Evolutionary conservation across 345 rosid genomes (phyloP), one percentile per base, ranked within the genome.

Genomic region (Eucalyptus regnans): DNA sequence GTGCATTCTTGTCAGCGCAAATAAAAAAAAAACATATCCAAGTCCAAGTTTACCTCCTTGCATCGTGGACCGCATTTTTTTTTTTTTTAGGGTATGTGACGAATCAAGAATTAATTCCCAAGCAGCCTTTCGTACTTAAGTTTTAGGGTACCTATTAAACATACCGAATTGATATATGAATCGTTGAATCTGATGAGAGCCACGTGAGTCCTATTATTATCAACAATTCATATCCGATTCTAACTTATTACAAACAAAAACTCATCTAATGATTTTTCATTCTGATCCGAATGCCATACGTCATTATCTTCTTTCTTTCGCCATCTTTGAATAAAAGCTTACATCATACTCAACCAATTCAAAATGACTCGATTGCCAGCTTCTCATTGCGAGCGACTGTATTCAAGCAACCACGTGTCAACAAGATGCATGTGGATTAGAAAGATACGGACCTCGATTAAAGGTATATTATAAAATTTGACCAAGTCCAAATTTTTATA

Each of bases 121-220:
- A 27, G 31, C 15, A 11, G 8, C 7, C 14, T 5, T 60, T 11
- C 1, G 29, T 60, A 60, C 66, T 13, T 31, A 68, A 31, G 43
- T 16, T 52, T 52, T 7, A 52, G 10, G 58, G 10, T 52, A 52
- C 20, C 1, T 17, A 17, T 5, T 0, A 16, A 33, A 17, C 2
- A 2, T 17, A 68, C 0, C 11, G 3, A 68, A 17, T 1, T 68
- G 4, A 68, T n/a, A 17, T 68, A 33, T 37, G 12, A 11, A 68
- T 33, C 7, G 0, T 17, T 9, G 16, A 20, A 68, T 33, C 12
- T 71, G 0, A 2, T 33, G 13, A 1, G 2, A 33, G 9, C 20
- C 44, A 33, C 4, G 8, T 71, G 44, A 71, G 3, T 37, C 13
- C 7, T 22, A 71, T 71, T 25, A 33, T 68, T 17, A 33, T 33